phyloP scores from a whole-genome alignment of 2,329 filamentous ascomycete genomes.

The Samsoniella hepiali region DNA sequence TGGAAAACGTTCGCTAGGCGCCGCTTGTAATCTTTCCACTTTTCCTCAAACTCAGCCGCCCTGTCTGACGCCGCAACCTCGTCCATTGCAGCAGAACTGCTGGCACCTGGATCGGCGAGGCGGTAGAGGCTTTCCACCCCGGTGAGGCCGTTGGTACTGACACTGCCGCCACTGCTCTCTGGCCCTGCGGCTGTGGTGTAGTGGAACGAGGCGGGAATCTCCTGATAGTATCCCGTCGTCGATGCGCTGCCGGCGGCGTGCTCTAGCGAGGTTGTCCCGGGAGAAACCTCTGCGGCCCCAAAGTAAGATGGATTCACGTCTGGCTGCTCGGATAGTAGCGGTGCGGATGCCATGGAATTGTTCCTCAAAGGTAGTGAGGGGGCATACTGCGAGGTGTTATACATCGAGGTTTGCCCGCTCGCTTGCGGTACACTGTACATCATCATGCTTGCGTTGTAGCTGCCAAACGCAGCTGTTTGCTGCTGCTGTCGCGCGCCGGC shows the following conservation, averaged over 20 bases:
- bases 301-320: slow-evolving; percentile 9
- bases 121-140: slow-evolving; percentile 11
- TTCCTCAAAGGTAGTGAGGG: background rate
- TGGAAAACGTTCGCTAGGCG: slow-evolving; percentile 68
- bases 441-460: slow-evolving; percentile 63
- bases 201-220: background rate
- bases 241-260: background rate
- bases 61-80: slow-evolving; percentile 58
- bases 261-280: slow-evolving; percentile 2
- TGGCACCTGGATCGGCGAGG: background rate
- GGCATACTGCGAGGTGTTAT: slow-evolving; percentile 62
- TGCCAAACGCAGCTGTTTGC: slow-evolving; percentile 51
- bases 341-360: background rate
- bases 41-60: slow-evolving; percentile 59
- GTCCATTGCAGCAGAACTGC: slow-evolving; percentile 29
- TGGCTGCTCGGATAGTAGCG: slow-evolving; percentile 3
- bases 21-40: slow-evolving; percentile 63
- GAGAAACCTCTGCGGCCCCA: background rate
- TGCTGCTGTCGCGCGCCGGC: slow-evolving; percentile 42
- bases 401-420: slow-evolving; percentile 60
- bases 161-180: slow-evolving; percentile 1
- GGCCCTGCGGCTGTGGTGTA: background rate
- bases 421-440: slow-evolving; percentile 76
- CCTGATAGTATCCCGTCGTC: slow-evolving; percentile 55
- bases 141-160: background rate